A percentile compares a stretch with the other conserved stretches of the same genome.
Evolutionary conservation across 305 asterid species (phyloP).

Genomic region (Fraxinus sp.): DNA sequence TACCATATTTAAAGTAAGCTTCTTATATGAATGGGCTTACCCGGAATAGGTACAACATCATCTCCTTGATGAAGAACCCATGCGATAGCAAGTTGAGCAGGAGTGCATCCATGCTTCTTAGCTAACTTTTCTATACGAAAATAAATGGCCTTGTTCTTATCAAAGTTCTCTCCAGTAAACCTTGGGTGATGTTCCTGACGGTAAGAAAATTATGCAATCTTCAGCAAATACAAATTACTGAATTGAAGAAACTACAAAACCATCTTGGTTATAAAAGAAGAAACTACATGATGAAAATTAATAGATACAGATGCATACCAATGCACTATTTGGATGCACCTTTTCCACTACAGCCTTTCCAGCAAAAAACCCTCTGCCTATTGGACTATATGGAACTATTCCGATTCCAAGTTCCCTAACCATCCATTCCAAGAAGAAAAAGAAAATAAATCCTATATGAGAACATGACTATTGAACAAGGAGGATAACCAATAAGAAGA

Average conservation of each 20-base stretch:
- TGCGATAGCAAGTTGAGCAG: constrained; percentile 22
- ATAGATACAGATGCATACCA: not conserved
- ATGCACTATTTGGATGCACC: constrained; percentile 21
- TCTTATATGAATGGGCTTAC: not conserved
- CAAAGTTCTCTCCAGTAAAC: constrained; percentile 36
- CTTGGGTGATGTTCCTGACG: constrained; percentile 32
- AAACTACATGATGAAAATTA: not conserved
- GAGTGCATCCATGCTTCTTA: constrained; percentile 23
- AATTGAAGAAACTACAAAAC: not conserved
- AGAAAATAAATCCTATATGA: not conserved
- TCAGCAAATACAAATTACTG: not conserved
- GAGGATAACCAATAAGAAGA: no score
- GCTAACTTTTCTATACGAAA: constrained; percentile 20
- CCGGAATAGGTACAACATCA: constrained; percentile 26
- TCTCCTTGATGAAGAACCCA: constrained; percentile 30
- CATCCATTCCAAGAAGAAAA: not conserved
- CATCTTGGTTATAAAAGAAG: not conserved
- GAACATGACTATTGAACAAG: not conserved
- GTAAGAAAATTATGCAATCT: not conserved
- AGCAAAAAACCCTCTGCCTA: constrained; percentile 24
- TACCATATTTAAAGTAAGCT: no score
- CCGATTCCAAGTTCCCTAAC: constrained; percentile 28
- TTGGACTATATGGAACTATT: constrained; percentile 25
- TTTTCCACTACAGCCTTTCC: constrained; percentile 28
- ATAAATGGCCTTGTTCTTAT: constrained; percentile 37